Evolutionary conservation across 345 rosid species (phyloP).

Genomic region (Carallia brachiata): DNA sequence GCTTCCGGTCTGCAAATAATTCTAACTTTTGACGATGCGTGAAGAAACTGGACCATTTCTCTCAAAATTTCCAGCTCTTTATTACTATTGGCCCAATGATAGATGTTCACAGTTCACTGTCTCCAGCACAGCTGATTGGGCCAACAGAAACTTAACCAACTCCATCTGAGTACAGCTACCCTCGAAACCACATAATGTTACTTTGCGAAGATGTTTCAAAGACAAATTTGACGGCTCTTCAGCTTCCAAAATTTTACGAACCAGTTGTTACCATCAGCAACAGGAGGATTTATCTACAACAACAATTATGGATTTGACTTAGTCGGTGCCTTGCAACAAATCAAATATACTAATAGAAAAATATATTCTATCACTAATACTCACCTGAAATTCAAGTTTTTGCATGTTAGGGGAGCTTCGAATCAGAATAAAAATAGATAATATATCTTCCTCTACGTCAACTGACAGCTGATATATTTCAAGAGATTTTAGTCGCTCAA

Average conservation of each 20-base stretch:
- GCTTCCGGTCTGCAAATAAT: not conserved
- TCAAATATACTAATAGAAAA: not conserved
- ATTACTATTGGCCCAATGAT: not conserved
- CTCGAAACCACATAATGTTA: not conserved
- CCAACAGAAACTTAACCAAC: slow-evolving; percentile 6
- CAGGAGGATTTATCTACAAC: no score
- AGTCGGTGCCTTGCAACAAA: not conserved
- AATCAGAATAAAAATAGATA: not conserved
- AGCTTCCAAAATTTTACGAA: not conserved
- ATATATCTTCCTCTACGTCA: not conserved
- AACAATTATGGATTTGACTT: no score
- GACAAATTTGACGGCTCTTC: not conserved
- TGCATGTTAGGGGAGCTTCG: not conserved
- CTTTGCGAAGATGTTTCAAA: slow-evolving; percentile 2
- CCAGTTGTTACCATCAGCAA: no score
- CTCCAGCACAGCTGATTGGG: not conserved
- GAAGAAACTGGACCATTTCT: not conserved
- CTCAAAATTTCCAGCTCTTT: not conserved
- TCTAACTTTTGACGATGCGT: not conserved
- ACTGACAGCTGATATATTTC: not conserved
- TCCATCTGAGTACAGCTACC: not conserved
- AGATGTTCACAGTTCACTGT: not conserved
- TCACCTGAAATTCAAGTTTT: not conserved
- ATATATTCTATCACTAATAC: not conserved
- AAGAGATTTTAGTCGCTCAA: not conserved